phyloP scores from a whole-genome alignment of 768 basidiomycete genomes.

The Cantharellus cinnabarinus region DNA sequence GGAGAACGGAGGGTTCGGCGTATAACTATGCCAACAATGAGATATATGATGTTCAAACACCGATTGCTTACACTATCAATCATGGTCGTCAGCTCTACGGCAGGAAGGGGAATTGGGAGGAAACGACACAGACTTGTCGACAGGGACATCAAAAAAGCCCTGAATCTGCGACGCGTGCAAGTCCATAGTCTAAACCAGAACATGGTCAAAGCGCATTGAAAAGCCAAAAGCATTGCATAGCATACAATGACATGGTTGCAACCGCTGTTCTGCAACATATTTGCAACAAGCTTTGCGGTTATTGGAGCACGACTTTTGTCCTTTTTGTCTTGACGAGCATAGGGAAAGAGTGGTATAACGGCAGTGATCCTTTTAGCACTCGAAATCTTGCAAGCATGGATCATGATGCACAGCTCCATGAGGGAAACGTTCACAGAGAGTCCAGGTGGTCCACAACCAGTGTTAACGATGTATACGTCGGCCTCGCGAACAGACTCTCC shows the following conservation, averaged over 20 bases:
- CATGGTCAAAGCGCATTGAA: slow-evolving; percentile 1
- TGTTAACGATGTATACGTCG: slow-evolving; percentile 97
- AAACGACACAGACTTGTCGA: slow-evolving; percentile 71
- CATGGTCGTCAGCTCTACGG: background rate
- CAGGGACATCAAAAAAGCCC: slow-evolving; percentile 98
- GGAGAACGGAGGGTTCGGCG: slow-evolving; percentile 85
- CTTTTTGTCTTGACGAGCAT: slow-evolving; percentile 96
- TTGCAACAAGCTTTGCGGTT: slow-evolving; percentile 93
- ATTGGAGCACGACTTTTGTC: slow-evolving; percentile 98
- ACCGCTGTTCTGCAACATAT: slow-evolving; percentile 83
- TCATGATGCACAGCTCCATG: slow-evolving; percentile 98
- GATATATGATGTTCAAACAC: too few species aligned
- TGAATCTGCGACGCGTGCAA: slow-evolving; percentile 97
- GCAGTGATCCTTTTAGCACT: slow-evolving; percentile 95
- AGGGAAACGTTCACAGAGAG: slow-evolving; percentile 60
- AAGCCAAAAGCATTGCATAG: background rate
- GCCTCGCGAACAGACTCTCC: slow-evolving; percentile 91
- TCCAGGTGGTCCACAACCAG: slow-evolving; percentile 45
- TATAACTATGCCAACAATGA: slow-evolving; percentile 37
- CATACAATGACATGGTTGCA: slow-evolving; percentile 92
- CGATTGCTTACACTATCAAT: too few species aligned
- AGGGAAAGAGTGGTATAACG: slow-evolving; percentile 93
- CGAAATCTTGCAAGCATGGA: slow-evolving; percentile 99
- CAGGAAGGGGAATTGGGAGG: background rate
- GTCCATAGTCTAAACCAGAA: slow-evolving; percentile 69